Percentiles rank a stretch among this genome's conserved stretches.
These are phyloP conservation scores for Cutaneotrichosporon spelunceum DNA, from an alignment of 1,284 basidiomycete species.

Conservation along the genomic window DNA sequence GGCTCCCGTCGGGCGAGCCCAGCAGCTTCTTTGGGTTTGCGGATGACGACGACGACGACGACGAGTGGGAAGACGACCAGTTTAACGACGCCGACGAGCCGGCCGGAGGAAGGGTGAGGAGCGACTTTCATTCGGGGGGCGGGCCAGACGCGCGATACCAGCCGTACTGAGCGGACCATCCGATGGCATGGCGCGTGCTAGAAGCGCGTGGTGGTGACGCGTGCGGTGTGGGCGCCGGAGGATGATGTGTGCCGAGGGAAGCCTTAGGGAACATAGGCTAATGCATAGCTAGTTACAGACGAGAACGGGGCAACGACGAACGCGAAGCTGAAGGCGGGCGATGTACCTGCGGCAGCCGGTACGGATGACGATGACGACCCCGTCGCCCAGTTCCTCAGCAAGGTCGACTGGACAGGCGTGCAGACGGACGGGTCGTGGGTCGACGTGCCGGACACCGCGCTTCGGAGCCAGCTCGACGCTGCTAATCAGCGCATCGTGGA, in stretches of 20 bases:
- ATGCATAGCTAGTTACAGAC: constrained; percentile 6
- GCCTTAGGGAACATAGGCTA: neutral
- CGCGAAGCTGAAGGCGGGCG: neutral
- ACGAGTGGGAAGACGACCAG: constrained; percentile 18
- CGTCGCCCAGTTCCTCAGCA: constrained; percentile 68
- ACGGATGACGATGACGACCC: constrained; percentile 39
- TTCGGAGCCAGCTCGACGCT: constrained; percentile 6
- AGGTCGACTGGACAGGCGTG: constrained; percentile 57
- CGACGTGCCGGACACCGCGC: constrained; percentile 5
- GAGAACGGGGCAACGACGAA: neutral
- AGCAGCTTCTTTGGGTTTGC: constrained; percentile 43
- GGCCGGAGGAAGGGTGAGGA: constrained; percentile 89
- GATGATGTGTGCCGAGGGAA: neutral
- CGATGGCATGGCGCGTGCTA: neutral
- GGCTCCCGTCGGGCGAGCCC: constrained; percentile 58
- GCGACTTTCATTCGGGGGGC: constrained; percentile 68
- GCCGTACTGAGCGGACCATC: constrained; percentile 62
- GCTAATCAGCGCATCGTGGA: constrained; percentile 8
- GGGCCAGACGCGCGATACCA: constrained; percentile 64
- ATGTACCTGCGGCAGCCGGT: neutral
- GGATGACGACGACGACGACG: constrained; percentile 17
- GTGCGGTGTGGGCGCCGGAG: neutral
- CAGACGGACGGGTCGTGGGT: constrained; percentile 7
- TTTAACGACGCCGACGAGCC: constrained; percentile 54
- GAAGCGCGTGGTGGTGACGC: constrained; percentile 6